Percentiles rank a stretch among this genome's conserved stretches.
Conservation (phyloP, 305 asterid species). For the Salvia sclarea region DNA sequence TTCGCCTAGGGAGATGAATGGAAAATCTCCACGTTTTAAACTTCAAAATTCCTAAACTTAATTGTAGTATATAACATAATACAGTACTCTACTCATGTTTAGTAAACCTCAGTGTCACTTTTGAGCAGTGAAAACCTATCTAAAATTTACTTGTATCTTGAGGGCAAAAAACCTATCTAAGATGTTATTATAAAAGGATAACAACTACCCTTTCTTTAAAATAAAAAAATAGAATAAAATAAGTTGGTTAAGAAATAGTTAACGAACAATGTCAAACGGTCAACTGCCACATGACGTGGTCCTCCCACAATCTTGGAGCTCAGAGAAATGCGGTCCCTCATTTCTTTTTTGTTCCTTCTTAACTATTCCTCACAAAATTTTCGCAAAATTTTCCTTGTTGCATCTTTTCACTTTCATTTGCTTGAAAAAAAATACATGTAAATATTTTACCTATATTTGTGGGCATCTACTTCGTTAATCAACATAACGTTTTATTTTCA, state of each 20-base stretch:
- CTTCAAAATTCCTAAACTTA: too few species aligned
- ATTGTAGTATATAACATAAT: too few species aligned
- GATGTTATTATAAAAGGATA: not conserved
- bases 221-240: not conserved
- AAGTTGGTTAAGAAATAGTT: constrained; percentile 6
- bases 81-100: too few species aligned
- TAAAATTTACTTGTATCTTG: too few species aligned
- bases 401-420: constrained; percentile 16
- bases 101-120: not conserved
- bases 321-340: constrained; percentile 44
- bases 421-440: not conserved
- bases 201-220: too few species aligned
- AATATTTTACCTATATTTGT: constrained; percentile 34
- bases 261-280: constrained; percentile 25
- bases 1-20: too few species aligned
- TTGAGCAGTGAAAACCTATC: not conserved
- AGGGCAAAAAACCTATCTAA: too few species aligned
- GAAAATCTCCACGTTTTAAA: too few species aligned
- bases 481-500: constrained; percentile 28
- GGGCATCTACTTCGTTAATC: constrained; percentile 44
- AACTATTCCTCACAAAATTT: constrained; percentile 27
- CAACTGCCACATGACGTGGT: constrained; percentile 31
- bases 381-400: constrained; percentile 6
- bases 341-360: constrained; percentile 21
- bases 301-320: constrained; percentile 54